Evolutionary conservation across 306 rosid genomes (phyloP), one percentile per base, ranked within the genome.

Genomic region (Casuarina cunninghamiana): DNA sequence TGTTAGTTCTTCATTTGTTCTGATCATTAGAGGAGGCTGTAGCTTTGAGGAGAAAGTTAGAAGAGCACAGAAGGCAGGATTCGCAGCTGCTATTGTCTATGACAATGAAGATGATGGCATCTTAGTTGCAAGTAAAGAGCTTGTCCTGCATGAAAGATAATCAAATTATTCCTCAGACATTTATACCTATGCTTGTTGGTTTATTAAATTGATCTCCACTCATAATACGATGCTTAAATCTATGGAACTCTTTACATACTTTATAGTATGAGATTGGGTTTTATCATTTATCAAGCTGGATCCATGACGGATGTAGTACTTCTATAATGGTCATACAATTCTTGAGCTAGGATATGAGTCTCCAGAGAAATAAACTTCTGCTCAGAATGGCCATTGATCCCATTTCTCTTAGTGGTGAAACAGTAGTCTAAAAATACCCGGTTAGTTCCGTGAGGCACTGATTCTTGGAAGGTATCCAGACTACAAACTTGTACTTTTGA

Each of bases 11-110:
- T 89, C 94, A 41, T 93, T 89, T 78, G 91, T 85, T 81, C 88
- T 96, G 83, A 82, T 89, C 44, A 67, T 90, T 70, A 89, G 99
- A 90, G 99, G 99, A 80, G 96, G 97, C 66, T 96, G 99, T 67
- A 85, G 97, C 86, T 96, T 96, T 83, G 99, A 96, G 83, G 98
- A 96, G 9, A 96, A 96, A 88, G 92, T 96, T 77, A 86, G 96
- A 81, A 87, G 76, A 82, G 96, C 98, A 32, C 99, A 96, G 61
- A 79, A 39, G 68, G 99, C 98, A 54, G 98, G 97, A 69, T 96
- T 83, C 83, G 84, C 86, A 90, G 98, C 99, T 84, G 99, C 91
- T 79, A 83, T 96, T 80, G 78, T 96, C 76, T 93, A 88, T 75
- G 99, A 96, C 78, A 84, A 89, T 76, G 98, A 89, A 83, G 92